Base-by-base conservation (phyloP, 352 stramenopile genomes). In the Globisporangium sylvaticum region DNA sequence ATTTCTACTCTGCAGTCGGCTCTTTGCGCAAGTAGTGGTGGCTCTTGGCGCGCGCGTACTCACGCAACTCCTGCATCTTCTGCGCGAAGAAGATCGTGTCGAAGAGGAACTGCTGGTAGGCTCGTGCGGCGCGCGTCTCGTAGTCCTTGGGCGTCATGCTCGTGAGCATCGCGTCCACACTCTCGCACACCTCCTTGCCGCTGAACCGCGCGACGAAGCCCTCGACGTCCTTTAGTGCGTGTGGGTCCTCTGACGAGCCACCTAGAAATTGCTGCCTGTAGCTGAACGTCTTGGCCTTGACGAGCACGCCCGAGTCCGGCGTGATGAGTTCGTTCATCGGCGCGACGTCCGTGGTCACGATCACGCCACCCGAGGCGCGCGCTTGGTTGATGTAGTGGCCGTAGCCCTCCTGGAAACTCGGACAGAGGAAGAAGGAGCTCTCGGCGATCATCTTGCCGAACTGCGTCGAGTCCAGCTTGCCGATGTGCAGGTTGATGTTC, bases 311-410 rank as follows among this genome's bases (percentile, higher is more conserved):
- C 20, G 72, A 83, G 22, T 63, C 62, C 12, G 56, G 59, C 4
- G 77, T 81, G 56, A 89, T 76, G 46, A 89, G 69, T 52, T 89
- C 79, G 58, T 88, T 87, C 81, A 89, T 89, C 3, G 81, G 81
- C 22, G 72, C 52, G 1, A 81, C 64, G 54, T 88, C 72, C 12
- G 81, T 89, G 10, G 81, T 89, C 24, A 86, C 56, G 44, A 89
- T 77, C 25, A 88, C 20, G 0, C 74, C 76, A 18, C 73, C 69
- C 22, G 79, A 75, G 0, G 79, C 79, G 31, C 81, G 69, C 24
- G 79, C 81, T 62, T 89, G 81, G 59, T 89, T 89, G 53, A 89
- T 83, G 64, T 88, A 89, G 63, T 89, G 79, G 27, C 81, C 81
- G 67, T 87, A 88, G 24, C 78, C 78, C 46, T 89, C 80, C 55